Evolutionary conservation across 805 yeast species (phyloP).

Genomic region (Zygoascus biomembranicola): DNA sequence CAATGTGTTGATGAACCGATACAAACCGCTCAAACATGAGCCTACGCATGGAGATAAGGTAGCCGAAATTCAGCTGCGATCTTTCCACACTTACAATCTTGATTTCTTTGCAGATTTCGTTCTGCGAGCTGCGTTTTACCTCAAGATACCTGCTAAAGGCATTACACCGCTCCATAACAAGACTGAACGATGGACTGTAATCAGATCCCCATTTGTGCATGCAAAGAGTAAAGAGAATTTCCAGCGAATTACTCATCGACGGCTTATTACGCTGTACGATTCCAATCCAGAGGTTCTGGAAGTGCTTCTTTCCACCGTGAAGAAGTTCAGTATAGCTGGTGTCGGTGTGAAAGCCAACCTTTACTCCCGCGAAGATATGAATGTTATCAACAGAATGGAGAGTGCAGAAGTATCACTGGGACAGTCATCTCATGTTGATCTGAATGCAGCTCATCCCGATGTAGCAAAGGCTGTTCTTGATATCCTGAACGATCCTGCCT

Average conservation of each 20-base stretch:
- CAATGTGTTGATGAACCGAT: slow-evolving; percentile 72
- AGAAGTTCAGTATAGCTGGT: slow-evolving; percentile 69
- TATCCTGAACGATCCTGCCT: slow-evolving; percentile 61
- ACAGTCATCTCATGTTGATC: slow-evolving; percentile 10
- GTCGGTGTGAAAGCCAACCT: slow-evolving; percentile 76
- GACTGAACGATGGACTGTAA: slow-evolving; percentile 88
- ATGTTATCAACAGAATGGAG: slow-evolving; percentile 20
- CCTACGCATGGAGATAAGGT: slow-evolving; percentile 60
- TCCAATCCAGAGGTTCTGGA: slow-evolving; percentile 80
- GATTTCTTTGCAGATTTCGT: slow-evolving; percentile 80
- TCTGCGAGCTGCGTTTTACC: slow-evolving; percentile 78
- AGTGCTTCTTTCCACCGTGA: slow-evolving; percentile 66
- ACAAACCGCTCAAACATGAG: slow-evolving; percentile 67
- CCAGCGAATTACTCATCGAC: slow-evolving; percentile 75
- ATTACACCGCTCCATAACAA: slow-evolving; percentile 61
- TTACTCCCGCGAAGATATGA: slow-evolving; percentile 44
- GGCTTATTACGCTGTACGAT: slow-evolving; percentile 71
- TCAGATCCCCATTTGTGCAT: slow-evolving; percentile 85
- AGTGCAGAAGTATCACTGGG: slow-evolving; percentile 14
- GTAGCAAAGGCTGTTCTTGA: slow-evolving; percentile 63
- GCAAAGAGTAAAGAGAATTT: slow-evolving; percentile 93
- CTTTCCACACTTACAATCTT: slow-evolving; percentile 54
- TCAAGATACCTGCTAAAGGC: slow-evolving; percentile 80
- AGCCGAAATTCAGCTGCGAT: slow-evolving; percentile 64
- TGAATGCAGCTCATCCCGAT: slow-evolving; percentile 33